Evolutionary conservation across 495 filamentous ascomycete species (phyloP), one percentile per base, ranked within the genome.

Genomic region (Podospora sp.): DNA sequence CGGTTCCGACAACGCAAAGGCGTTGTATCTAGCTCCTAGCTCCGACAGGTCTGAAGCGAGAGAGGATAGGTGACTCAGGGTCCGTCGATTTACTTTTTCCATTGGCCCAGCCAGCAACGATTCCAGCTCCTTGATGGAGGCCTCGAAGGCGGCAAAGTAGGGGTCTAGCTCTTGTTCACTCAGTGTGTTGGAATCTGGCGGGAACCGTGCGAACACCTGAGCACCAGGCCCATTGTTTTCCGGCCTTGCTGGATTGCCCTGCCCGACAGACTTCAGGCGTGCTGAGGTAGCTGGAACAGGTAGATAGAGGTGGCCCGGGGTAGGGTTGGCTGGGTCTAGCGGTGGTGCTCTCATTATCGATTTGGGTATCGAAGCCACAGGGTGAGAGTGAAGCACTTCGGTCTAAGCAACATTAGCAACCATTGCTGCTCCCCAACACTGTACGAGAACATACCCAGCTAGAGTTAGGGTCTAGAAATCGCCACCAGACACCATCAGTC

Each of bases 401-500:
- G 84, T 95, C 94, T 97, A 71, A 12, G 50, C n/a, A 25, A 22
- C 62, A 70, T 87, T 74, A 84, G 79, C 64, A 50, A 50, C 56
- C 11, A 8, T 36, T 11, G 21, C 26, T 9, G 16, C 29, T 20
- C 20, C 11, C 29, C 63, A 25, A 51, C 25, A 26, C 22, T 51
- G 1, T 1, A 22, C 20, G 21, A n/a, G 4, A 29, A 79, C 84
- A 46, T 85, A 97, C 94, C 95, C 95, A 99, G 89, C 95, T 99
- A 21, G 94, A 92, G 77, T 99, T 97, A 4, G 95, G 94, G 73
- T 99, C 95, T 12, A 99, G 82, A 73, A 99, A 99, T 68, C 92
- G 91, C 92, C 94, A 97, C 88, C 93, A 96, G 16, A 98, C 93
- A 7, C 93, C 94, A 75, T 98, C 96, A 65, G 96, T 91, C 29